Base-by-base conservation (phyloP, 176 grass and related monocot genomes). In the Tuctoria greenei region DNA sequence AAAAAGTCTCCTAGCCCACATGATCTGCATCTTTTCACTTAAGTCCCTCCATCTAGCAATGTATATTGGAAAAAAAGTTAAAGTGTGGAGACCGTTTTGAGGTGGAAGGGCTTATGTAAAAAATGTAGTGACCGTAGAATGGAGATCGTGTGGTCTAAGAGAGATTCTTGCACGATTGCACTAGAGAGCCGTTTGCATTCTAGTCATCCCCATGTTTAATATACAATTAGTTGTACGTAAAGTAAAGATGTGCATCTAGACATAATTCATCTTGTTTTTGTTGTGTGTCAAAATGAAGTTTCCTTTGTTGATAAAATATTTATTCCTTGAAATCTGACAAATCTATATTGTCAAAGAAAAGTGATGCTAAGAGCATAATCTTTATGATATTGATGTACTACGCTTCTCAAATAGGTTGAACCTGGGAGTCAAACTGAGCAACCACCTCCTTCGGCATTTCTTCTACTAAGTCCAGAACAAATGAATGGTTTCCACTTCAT, bases 351-450 rank as follows among this genome's bases (percentile, higher is more conserved):
- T 64, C 3, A 63, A 64, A 49, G 31, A 60, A 76, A 47, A 49
- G 36, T 2, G 59, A 17, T 35, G 14, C 14, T 61, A 16, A 27
- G 1, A 62, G 36, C 73, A 62, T 55, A 44, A 46, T 50, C 15
- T 49, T 64, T 43, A 24, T 35, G 1, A 28, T 52, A 56, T 31
- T 62, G 37, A 20, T 71, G 20, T 84, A 18, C 66, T 84, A n/a
- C 20, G 15, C 62, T 71, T 83, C 69, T 80, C 16, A 7, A 85
- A 69, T 56, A 98, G 95, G 92, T 94, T 58, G 95, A 98, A 83
- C 95, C 95, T 77, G 95, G 95, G 77, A 95, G 95, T 64, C 95
- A 98, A 87, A 98, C 91, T 78, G 95, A 98, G 80, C 95, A 98
- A 69, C 84, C 91, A 57, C 87, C 95, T 61, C 95, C 95, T 84